Conservation (phyloP, 2,329 filamentous ascomycete species). For the Fusarium transvaalense region DNA sequence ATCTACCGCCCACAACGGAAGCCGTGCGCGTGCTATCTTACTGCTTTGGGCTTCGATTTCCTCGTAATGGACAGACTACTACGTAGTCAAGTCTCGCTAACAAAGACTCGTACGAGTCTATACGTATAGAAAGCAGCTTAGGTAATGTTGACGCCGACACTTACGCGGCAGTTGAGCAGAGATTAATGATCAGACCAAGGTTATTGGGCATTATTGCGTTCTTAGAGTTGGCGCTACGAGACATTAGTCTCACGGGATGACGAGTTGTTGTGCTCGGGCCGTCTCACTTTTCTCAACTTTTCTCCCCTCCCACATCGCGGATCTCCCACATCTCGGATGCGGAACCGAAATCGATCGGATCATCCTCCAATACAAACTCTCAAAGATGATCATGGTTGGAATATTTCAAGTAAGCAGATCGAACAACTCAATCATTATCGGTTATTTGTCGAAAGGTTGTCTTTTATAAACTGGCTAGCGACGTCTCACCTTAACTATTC, state of each 20-base stretch:
- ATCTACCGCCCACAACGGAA: background rate
- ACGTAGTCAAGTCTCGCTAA: background rate
- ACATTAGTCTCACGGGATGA: constrained; percentile 10
- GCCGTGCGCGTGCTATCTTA: constrained; percentile 10
- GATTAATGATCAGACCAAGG: constrained; percentile 8
- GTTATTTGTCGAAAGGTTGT: background rate
- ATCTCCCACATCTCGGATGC: constrained; percentile 15
- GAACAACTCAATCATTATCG: background rate
- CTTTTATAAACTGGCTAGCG: background rate
- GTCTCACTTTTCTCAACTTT: background rate
- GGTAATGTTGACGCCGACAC: constrained; percentile 3
- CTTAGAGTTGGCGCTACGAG: constrained; percentile 2
- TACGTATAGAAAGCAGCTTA: background rate
- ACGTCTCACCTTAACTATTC: background rate
- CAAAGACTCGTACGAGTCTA: background rate
- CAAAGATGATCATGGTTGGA: background rate
- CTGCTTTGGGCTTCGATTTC: constrained; percentile 2
- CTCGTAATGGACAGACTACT: background rate
- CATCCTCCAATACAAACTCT: background rate
- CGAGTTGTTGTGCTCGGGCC: constrained; percentile 12
- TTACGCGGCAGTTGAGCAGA: constrained; percentile 9
- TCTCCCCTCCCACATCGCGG: constrained; percentile 23
- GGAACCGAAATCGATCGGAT: constrained; percentile 25
- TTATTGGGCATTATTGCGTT: background rate
- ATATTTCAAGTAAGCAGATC: background rate